Conservation (phyloP, 2,329 filamentous ascomycete species). For the Clarireedia hainanense region DNA sequence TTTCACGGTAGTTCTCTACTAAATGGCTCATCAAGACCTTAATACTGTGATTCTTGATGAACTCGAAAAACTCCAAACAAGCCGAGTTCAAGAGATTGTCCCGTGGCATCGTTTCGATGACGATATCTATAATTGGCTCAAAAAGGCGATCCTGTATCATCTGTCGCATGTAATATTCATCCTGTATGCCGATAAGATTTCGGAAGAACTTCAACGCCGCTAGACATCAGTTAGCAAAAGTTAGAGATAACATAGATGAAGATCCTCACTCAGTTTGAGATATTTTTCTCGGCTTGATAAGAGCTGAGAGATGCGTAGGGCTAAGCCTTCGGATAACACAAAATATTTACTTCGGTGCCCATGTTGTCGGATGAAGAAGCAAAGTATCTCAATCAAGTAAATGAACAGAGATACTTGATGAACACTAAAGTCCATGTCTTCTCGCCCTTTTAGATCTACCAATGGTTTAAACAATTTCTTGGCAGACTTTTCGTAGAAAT, state of each 20-base stretch:
- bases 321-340: conserved; percentile 71
- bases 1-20: conserved; percentile 75
- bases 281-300: conserved; percentile 83
- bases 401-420: conserved; percentile 85
- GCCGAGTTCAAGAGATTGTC: conserved; percentile 93
- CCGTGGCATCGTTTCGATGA: conserved; percentile 77
- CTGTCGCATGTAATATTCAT: conserved; percentile 85
- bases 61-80: conserved; percentile 89
- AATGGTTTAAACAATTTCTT: conserved; percentile 80
- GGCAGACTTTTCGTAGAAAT: conserved; percentile 85
- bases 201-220: conserved; percentile 92
- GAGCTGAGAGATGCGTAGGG: conserved; percentile 73
- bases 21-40: conserved; percentile 78
- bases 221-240: conserved; percentile 29
- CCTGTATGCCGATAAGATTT: conserved; percentile 73
- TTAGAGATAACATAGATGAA: neutral
- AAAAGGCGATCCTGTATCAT: conserved; percentile 76
- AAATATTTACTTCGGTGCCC: conserved; percentile 81
- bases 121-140: conserved; percentile 75
- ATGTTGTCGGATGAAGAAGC: conserved; percentile 89
- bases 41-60: conserved; percentile 72
- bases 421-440: conserved; percentile 64
- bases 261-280: conserved; percentile 70
- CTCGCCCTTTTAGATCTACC: conserved; percentile 64
- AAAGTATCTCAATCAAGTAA: conserved; percentile 86